Evolutionary conservation across 164 flowering plant genomes (phyloP).

Genomic region (Aristolochia contorta): DNA sequence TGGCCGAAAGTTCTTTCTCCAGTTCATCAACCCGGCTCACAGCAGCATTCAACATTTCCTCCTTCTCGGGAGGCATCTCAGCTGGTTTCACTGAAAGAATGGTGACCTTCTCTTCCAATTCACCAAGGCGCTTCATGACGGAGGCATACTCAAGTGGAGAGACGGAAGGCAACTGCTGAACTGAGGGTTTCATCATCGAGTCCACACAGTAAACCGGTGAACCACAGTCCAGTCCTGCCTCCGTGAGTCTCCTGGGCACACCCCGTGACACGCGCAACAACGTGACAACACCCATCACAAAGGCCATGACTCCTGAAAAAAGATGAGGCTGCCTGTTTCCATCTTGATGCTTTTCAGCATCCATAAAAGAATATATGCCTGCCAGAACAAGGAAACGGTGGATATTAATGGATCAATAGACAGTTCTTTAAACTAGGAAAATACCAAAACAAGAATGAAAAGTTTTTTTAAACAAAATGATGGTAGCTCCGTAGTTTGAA

Average conservation of each 20-base stretch:
- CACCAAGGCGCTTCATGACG: constrained; percentile 57
- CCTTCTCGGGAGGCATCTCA: constrained; percentile 88
- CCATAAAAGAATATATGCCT: not conserved
- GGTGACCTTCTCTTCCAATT: constrained; percentile 73
- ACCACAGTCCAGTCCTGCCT: constrained; percentile 15
- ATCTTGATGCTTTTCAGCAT: not conserved
- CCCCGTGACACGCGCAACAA: constrained; percentile 30
- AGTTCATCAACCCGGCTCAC: constrained; percentile 86
- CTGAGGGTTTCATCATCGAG: not conserved
- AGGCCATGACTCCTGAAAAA: constrained; percentile 37
- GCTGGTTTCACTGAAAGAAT: constrained; percentile 60
- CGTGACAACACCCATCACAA: constrained; percentile 47
- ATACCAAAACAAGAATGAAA: too few relatives aligned
- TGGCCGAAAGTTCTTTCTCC: constrained; percentile 87
- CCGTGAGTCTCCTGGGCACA: constrained; percentile 39
- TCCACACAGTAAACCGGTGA: not conserved
- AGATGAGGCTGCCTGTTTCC: constrained; percentile 13
- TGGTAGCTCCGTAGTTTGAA: too few relatives aligned
- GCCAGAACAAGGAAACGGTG: too few relatives aligned
- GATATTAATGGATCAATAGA: too few relatives aligned
- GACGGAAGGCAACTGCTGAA: not conserved
- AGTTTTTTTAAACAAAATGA: too few relatives aligned
- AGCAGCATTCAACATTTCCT: constrained; percentile 85
- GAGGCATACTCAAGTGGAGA: constrained; percentile 13
- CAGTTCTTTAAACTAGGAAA: too few relatives aligned